Evolutionary conservation across 768 basidiomycete genomes (phyloP).

Genomic region (Suillus discolor): DNA sequence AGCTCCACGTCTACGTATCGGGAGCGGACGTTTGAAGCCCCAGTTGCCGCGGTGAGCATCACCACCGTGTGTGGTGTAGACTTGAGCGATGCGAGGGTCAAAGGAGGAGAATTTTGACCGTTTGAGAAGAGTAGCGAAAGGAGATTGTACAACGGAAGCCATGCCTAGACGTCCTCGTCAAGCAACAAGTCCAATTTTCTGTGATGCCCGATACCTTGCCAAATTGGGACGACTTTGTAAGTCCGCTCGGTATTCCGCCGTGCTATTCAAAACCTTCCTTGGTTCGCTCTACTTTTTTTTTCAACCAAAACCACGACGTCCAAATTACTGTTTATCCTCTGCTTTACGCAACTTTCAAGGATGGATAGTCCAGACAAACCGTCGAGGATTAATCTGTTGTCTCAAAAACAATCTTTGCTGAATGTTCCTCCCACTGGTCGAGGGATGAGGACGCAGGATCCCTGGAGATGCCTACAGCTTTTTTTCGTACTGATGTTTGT

Average conservation of each 20-base stretch:
- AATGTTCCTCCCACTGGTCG: constrained; percentile 87
- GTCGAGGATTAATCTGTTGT: constrained; percentile 65
- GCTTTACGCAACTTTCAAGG: constrained; percentile 45
- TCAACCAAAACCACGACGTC: constrained; percentile 56
- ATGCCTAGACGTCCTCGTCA: constrained; percentile 12
- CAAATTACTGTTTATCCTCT: constrained; percentile 80
- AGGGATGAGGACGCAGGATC: constrained; percentile 90
- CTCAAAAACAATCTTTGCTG: constrained; percentile 96
- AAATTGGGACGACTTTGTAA: not conserved
- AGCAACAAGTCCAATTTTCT: constrained; percentile 1
- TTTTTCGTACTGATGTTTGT: constrained; percentile 19
- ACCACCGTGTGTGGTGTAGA: constrained; percentile 71
- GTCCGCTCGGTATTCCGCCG: constrained; percentile 29
- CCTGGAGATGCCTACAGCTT: constrained; percentile 78
- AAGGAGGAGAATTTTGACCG: constrained; percentile 82
- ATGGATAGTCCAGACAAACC: constrained; percentile 89
- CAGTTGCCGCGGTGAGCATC: constrained; percentile 79
- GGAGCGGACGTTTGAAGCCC: constrained; percentile 83
- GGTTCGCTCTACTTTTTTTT: constrained; percentile 17
- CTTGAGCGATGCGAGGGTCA: constrained; percentile 75
- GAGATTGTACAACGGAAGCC: constrained; percentile 41
- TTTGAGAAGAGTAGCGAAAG: constrained; percentile 76
- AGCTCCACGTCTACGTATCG: constrained; percentile 62
- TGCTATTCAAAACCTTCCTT: constrained; percentile 30
- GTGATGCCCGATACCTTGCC: not conserved